A percentile compares a stretch with the other conserved stretches of the same genome.
Evolutionary conservation across 306 rosid genomes (phyloP).

Genomic region (Clitoria ternatea): DNA sequence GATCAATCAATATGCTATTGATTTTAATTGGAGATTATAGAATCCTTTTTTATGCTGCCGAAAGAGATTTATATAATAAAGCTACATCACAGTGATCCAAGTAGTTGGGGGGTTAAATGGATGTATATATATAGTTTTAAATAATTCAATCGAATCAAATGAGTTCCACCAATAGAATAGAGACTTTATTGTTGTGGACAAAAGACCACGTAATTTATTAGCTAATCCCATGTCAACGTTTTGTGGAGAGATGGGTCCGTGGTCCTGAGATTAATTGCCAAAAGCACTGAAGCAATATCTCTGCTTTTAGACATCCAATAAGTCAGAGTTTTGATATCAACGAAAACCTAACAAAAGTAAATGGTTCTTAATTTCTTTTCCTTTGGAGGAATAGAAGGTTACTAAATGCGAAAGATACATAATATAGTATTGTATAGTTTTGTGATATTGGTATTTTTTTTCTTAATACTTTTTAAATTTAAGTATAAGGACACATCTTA

Average conservation of each 20-base stretch:
- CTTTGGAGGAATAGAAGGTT: no score
- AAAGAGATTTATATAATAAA: background rate
- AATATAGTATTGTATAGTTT: no score
- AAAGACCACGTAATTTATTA: conserved; percentile 12
- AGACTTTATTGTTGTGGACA: background rate
- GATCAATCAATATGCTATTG: background rate
- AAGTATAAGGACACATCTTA: no score
- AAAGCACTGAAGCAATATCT: conserved; percentile 14
- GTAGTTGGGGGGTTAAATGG: background rate
- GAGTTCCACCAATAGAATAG: background rate
- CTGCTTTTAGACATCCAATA: background rate
- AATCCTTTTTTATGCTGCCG: background rate
- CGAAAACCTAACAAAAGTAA: conserved; percentile 9
- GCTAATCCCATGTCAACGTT: background rate
- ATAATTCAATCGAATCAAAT: background rate
- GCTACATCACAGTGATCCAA: background rate
- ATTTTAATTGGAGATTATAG: background rate
- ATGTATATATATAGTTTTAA: background rate
- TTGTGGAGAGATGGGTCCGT: conserved; percentile 7
- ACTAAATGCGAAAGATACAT: no score
- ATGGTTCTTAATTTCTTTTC: background rate
- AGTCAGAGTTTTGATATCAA: conserved; percentile 7
- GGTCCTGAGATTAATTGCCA: conserved; percentile 21
- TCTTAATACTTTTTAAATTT: no score
- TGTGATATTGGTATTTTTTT: no score